A percentile compares a stretch with the other conserved stretches of the same genome.
Conservation (phyloP, 129 eudicot species). For the Tagetes patula region DNA sequence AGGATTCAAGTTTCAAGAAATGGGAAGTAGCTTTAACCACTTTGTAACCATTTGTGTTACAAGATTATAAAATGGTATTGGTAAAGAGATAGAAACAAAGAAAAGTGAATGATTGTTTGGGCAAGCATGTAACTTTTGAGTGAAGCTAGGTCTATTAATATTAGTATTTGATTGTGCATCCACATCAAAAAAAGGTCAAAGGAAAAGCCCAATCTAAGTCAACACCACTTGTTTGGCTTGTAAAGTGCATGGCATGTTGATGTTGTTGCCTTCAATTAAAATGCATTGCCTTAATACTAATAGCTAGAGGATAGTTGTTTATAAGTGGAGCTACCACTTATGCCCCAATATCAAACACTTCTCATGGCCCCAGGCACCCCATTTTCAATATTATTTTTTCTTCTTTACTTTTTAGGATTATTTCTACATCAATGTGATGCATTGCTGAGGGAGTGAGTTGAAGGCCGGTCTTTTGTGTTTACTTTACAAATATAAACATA, state of each 20-base stretch:
- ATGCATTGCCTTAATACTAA: conserved; percentile 33
- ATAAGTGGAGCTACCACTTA: conserved; percentile 45
- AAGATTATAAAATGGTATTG: conserved; percentile 16
- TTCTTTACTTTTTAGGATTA: background rate
- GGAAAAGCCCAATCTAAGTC: conserved; percentile 42
- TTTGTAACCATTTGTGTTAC: conserved; percentile 26
- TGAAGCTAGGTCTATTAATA: conserved; percentile 38
- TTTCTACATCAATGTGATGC: conserved; percentile 38
- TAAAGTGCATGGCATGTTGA: conserved; percentile 46
- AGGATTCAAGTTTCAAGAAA: conserved; percentile 41
- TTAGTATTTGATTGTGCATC: conserved; percentile 27
- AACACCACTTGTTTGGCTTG: conserved; percentile 44
- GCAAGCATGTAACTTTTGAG: conserved; percentile 42
- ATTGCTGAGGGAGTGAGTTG: conserved; percentile 36
- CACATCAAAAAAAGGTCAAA: conserved; percentile 41
- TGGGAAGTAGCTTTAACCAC: conserved; percentile 28
- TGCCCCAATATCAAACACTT: conserved; percentile 31
- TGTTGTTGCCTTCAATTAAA: conserved; percentile 37
- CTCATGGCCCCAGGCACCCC: conserved; percentile 11
- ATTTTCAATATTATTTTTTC: background rate
- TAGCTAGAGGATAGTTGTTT: conserved; percentile 19
- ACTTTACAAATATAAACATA: background rate
- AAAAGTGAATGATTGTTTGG: conserved; percentile 39
- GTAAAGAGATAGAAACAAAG: conserved; percentile 37
- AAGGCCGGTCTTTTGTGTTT: background rate